phyloP scores from a whole-genome alignment of 805 yeast species.

The Kodamaea nitidulidarum region DNA sequence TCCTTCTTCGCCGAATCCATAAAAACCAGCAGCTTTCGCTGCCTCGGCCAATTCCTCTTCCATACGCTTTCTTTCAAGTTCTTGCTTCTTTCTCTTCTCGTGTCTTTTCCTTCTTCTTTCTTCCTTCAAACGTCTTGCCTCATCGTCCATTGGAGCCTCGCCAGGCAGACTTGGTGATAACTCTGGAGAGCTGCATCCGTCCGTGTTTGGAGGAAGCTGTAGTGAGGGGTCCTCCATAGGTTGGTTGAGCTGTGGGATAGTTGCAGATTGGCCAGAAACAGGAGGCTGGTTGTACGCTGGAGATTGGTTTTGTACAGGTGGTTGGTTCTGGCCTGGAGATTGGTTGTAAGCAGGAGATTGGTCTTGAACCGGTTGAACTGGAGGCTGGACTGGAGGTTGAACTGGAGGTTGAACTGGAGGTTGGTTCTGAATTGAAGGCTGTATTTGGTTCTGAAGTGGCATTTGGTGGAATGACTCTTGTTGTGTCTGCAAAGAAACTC shows the following conservation, averaged over 20 bases:
- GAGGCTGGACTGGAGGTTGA: neutral
- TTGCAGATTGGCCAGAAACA: neutral
- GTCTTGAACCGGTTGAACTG: neutral
- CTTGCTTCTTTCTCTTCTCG: slow-evolving; percentile 17
- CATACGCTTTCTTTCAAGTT: slow-evolving; percentile 8
- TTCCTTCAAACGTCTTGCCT: slow-evolving; percentile 11
- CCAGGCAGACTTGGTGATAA: slow-evolving; percentile 2
- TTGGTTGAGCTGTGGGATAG: neutral
- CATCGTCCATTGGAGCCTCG: slow-evolving; percentile 8
- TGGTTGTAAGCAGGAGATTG: neutral
- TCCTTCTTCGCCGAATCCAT: slow-evolving; percentile 6
- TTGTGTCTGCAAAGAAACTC: too few species aligned
- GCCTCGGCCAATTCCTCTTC: slow-evolving; percentile 11
- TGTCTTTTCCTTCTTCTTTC: slow-evolving; percentile 14
- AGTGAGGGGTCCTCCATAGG: slow-evolving; percentile 2
- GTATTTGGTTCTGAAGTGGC: slow-evolving; percentile 7
- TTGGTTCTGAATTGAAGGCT: neutral
- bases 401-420: slow-evolving; percentile 2
- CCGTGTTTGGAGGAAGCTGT: neutral
- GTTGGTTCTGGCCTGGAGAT: slow-evolving; percentile 2
- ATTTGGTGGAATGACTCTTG: slow-evolving; percentile 14
- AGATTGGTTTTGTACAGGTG: neutral
- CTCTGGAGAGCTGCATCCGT: neutral
- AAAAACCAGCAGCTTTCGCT: slow-evolving; percentile 10
- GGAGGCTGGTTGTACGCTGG: neutral